phyloP scores from a whole-genome alignment of 768 basidiomycete species.

The Kwoniella dendrophila region DNA sequence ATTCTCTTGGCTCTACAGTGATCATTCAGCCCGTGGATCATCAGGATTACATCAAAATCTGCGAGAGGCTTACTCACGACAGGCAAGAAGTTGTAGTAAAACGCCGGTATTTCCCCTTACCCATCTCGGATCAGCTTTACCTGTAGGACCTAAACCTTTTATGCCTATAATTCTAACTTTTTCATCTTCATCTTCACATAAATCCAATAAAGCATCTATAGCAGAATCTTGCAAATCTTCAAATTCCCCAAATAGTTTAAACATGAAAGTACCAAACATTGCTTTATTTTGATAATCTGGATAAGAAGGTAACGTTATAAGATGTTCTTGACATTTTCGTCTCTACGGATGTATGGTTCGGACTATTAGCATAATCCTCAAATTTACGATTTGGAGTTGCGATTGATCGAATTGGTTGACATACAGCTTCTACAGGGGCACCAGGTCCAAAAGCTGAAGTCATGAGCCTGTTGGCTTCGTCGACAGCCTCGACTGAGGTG shows the following conservation, averaged over 20 bases:
- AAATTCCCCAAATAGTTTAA: conserved; percentile 44
- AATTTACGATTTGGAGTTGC: no score
- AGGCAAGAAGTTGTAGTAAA: conserved; percentile 44
- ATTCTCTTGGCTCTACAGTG: conserved; percentile 36
- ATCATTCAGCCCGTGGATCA: not conserved
- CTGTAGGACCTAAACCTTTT: conserved; percentile 41
- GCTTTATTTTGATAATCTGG: conserved; percentile 28
- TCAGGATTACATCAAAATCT: not conserved
- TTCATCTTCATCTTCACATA: conserved; percentile 53
- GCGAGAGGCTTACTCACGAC: conserved; percentile 33
- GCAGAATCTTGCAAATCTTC: conserved; percentile 47
- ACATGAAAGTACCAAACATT: conserved; percentile 38
- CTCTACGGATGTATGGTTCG: conserved; percentile 15
- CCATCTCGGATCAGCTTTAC: conserved; percentile 47
- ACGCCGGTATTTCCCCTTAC: conserved; percentile 50
- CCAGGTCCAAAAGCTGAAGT: no score
- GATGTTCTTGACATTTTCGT: conserved; percentile 27
- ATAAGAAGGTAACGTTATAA: conserved; percentile 35
- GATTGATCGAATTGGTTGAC: no score
- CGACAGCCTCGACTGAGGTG: no score
- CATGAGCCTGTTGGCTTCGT: no score
- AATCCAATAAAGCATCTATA: conserved; percentile 46
- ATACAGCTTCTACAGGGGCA: no score
- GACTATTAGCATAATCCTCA: not conserved
- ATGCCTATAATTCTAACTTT: conserved; percentile 48